A percentile compares a stretch with the other conserved stretches of the same genome.
Evolutionary conservation across 2,329 filamentous ascomycete genomes (phyloP).

Genomic region (Verticillium tricorpus): DNA sequence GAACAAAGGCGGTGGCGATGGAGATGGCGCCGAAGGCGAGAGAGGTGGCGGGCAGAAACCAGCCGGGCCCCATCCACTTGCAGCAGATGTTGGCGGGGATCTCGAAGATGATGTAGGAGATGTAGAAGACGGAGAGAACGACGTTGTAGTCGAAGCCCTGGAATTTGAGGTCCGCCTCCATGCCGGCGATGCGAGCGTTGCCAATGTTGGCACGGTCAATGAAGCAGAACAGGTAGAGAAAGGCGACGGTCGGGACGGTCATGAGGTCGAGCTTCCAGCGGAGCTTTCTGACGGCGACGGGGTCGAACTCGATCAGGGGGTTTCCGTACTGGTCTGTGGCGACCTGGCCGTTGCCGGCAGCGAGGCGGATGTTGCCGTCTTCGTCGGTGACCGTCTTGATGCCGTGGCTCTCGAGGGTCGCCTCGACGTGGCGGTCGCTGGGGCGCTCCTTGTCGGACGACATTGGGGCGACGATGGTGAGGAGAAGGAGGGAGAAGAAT

Average conservation of each 20-base stretch:
- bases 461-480: too few relatives aligned
- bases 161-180: slow-evolving; percentile 58
- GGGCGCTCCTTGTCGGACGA: slow-evolving; percentile 6
- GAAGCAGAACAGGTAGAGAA: slow-evolving; percentile 70
- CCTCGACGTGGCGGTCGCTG: slow-evolving; percentile 5
- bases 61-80: slow-evolving; percentile 68
- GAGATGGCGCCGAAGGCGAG: slow-evolving; percentile 61
- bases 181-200: slow-evolving; percentile 64
- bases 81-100: slow-evolving; percentile 65
- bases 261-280: slow-evolving; percentile 61
- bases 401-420: slow-evolving; percentile 5
- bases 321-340: slow-evolving; percentile 48
- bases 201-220: slow-evolving; percentile 73
- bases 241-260: slow-evolving; percentile 60
- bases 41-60: slow-evolving; percentile 61
- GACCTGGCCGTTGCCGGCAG: slow-evolving; percentile 37
- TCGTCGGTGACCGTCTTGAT: slow-evolving; percentile 7
- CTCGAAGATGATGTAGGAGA: slow-evolving; percentile 69
- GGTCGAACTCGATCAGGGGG: slow-evolving; percentile 49
- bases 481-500: too few relatives aligned
- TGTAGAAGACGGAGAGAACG: slow-evolving; percentile 64
- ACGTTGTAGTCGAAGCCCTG: slow-evolving; percentile 64
- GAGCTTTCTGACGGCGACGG: slow-evolving; percentile 51
- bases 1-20: slow-evolving; percentile 61
- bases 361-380: slow-evolving; percentile 15